Evolutionary conservation across 345 rosid genomes (phyloP), one percentile per base, ranked within the genome.

Genomic region (Eucalyptus marginata): DNA sequence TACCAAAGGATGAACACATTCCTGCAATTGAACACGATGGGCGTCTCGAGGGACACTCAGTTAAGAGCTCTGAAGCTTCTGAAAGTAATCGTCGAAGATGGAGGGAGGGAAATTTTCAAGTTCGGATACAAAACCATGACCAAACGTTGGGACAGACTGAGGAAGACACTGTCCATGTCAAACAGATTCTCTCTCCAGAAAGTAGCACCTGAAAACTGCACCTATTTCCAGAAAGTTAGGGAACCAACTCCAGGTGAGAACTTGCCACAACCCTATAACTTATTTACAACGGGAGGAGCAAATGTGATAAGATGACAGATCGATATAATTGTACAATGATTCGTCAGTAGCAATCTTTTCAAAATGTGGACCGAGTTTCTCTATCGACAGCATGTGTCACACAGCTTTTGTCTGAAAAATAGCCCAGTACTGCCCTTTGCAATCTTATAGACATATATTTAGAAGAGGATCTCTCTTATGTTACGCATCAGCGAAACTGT

Each of bases 21-120:
- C 59, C 29, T 94, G 86, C 0, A 2, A 1, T 11, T 93, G 52
- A 95, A 88, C 71, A 93, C 95, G 33, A 62, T 93, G 87, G 98
- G 96, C 7, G 94, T 95, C 90, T 95, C 98, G 1, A 88, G 85
- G 89, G 98, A 94, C 24, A 92, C 87, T 50, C 99, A 97, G 58
- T 86, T 95, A n/a, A 92, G 93, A 91, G 93, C 31, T 91, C 66
- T 84, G 43, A 90, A 94, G 89, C 93, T 96, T 85, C 90, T 96
- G 10, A 92, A 94, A 89, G 94, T 92, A 22, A 91, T 92, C 10
- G 86, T 92, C n/a, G 79, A 89, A 17, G 92, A 86, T 49, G 91
- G 71, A 36, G 88, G 88, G 86, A 86, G 86, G 49, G 88, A 51
- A 54, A 88, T 91, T 15, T 88, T 91, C 68, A 87, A 88, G 44